phyloP scores from a whole-genome alignment of 805 yeast species.

The Deakozyma indianensis region DNA sequence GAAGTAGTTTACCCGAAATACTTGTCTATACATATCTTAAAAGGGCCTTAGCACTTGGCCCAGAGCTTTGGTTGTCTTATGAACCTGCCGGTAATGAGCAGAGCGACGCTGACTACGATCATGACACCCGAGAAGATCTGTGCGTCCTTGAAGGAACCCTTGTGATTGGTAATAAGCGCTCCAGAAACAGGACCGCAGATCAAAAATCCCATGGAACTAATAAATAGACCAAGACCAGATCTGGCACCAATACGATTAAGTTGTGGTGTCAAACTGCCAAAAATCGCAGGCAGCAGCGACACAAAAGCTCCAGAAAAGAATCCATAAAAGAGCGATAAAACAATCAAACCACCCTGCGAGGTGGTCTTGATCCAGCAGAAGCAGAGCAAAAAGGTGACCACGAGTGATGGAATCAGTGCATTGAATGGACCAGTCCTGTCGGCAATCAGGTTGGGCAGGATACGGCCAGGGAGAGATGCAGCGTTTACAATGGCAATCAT shows the following conservation, averaged over 20 bases:
- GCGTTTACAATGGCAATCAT: constrained; percentile 20
- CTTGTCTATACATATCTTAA: too few species aligned
- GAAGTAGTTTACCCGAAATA: too few species aligned
- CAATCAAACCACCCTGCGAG: constrained; percentile 16
- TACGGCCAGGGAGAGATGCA: constrained; percentile 33
- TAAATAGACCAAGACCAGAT: constrained; percentile 37
- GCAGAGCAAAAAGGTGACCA: constrained; percentile 17
- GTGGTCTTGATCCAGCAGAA: constrained; percentile 24
- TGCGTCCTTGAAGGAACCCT: background rate
- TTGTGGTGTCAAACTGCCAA: constrained; percentile 17
- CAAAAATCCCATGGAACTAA: constrained; percentile 23
- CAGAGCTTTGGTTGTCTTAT: background rate
- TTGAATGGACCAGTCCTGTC: constrained; percentile 35
- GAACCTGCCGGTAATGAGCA: background rate
- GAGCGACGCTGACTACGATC: background rate
- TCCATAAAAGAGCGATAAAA: constrained; percentile 19
- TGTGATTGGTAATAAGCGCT: background rate
- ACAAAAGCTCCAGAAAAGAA: constrained; percentile 20
- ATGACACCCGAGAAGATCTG: background rate
- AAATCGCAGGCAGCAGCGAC: constrained; percentile 19
- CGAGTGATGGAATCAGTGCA: constrained; percentile 17
- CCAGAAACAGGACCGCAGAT: background rate
- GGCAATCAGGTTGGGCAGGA: constrained; percentile 32
- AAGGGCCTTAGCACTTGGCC: too few species aligned
- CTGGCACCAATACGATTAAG: constrained; percentile 17